Percentiles rank a stretch among this genome's conserved stretches.
Evolutionary conservation across 306 rosid genomes (phyloP).

Genomic region (Cicer cuneatum): DNA sequence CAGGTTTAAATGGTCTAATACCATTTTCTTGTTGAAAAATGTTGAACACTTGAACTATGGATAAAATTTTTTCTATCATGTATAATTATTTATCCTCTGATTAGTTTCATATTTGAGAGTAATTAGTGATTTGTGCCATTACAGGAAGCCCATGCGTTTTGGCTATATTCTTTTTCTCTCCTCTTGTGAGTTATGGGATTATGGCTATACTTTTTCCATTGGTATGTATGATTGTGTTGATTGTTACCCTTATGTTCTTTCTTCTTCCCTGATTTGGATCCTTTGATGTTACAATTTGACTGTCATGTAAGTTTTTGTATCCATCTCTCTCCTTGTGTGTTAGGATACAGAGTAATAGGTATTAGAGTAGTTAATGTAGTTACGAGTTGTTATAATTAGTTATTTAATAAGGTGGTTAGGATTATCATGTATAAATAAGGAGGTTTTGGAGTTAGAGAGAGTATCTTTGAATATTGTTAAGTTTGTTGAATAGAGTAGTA

Average conservation of each 20-base stretch:
- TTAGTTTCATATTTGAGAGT: slow-evolving; percentile 42
- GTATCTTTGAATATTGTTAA: too few relatives aligned
- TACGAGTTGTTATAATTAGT: too few relatives aligned
- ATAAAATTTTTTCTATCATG: slow-evolving; percentile 8
- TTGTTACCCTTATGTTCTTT: slow-evolving; percentile 17
- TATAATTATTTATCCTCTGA: slow-evolving; percentile 23
- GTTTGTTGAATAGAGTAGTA: too few relatives aligned
- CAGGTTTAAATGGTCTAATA: slow-evolving; percentile 22
- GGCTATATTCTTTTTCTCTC: slow-evolving; percentile 81
- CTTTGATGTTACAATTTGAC: background rate
- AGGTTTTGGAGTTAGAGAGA: too few relatives aligned
- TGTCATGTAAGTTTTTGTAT: slow-evolving; percentile 1
- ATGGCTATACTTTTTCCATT: slow-evolving; percentile 91
- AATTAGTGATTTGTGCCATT: slow-evolving; percentile 46
- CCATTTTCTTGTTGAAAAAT: slow-evolving; percentile 31
- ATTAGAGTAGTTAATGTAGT: too few relatives aligned
- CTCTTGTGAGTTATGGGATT: slow-evolving; percentile 86
- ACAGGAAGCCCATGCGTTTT: slow-evolving; percentile 95
- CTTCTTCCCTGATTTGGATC: slow-evolving; percentile 23
- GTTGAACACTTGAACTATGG: background rate
- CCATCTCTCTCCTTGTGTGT: background rate
- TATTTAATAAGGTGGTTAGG: too few relatives aligned
- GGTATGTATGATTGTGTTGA: slow-evolving; percentile 55
- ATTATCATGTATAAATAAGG: too few relatives aligned
- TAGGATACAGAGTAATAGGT: too few relatives aligned